These are phyloP conservation scores for Exophiala dermatitidis DNA, from an alignment of 2,329 filamentous ascomycete genomes.

Conservation along the genomic window DNA sequence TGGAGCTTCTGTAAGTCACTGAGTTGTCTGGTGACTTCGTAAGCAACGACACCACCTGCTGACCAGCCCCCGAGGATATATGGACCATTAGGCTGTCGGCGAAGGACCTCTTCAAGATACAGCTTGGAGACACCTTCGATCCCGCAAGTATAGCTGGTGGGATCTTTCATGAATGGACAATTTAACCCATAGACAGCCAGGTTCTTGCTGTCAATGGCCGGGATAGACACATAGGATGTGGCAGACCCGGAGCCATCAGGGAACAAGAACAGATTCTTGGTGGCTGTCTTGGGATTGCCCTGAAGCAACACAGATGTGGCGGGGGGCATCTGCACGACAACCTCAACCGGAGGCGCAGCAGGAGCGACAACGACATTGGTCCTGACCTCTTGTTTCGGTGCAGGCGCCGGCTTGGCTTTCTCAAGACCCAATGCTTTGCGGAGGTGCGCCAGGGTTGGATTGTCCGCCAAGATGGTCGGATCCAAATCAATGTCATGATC, in stretches of 20 bases:
- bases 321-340: slow-evolving; percentile 31
- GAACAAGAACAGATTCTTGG: slow-evolving; percentile 38
- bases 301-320: slow-evolving; percentile 40
- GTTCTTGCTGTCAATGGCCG: slow-evolving; percentile 35
- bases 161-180: slow-evolving; percentile 40
- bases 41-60: slow-evolving; percentile 34
- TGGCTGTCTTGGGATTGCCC: slow-evolving; percentile 39
- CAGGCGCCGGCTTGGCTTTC: slow-evolving; percentile 30
- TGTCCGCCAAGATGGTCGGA: slow-evolving; percentile 40
- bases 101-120: slow-evolving; percentile 29
- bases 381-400: slow-evolving; percentile 25
- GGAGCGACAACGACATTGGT: slow-evolving; percentile 27
- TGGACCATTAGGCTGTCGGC: slow-evolving; percentile 34
- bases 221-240: slow-evolving; percentile 41
- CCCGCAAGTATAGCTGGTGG: slow-evolving; percentile 28
- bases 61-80: slow-evolving; percentile 37
- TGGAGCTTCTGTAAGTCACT: slow-evolving; percentile 21
- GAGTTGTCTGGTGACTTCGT: slow-evolving; percentile 31
- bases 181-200: slow-evolving; percentile 40
- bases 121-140: slow-evolving; percentile 29
- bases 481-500: slow-evolving; percentile 37
- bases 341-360: slow-evolving; percentile 23
- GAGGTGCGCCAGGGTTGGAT: slow-evolving; percentile 37
- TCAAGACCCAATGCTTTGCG: slow-evolving; percentile 34
- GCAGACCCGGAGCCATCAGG: slow-evolving; percentile 43